Evolutionary conservation across 306 rosid species (phyloP).

Genomic region (Cucumis cinereus): DNA sequence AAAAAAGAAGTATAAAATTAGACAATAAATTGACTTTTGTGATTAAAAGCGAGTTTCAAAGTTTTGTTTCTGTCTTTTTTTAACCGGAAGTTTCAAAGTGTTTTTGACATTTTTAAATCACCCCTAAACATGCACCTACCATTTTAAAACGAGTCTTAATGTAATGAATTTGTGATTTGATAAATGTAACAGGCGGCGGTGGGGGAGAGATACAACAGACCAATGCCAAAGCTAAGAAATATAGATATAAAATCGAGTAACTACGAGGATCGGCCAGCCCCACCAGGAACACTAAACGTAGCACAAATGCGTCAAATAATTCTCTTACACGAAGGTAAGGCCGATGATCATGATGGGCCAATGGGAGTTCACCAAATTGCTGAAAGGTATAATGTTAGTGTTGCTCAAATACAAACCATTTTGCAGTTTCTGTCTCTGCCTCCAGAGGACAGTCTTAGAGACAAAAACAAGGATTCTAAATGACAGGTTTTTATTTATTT

Average conservation of each 20-base stretch:
- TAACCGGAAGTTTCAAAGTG: too few species aligned
- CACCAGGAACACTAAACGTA: conserved; percentile 65
- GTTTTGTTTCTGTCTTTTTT: too few species aligned
- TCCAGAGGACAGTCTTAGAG: conserved; percentile 39
- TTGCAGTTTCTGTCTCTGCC: conserved; percentile 64
- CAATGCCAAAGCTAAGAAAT: conserved; percentile 68
- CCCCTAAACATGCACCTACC: background rate
- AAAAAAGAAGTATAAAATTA: too few species aligned
- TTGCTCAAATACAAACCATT: conserved; percentile 38
- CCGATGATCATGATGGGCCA: conserved; percentile 60
- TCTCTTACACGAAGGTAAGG: conserved; percentile 68
- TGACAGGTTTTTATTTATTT: background rate
- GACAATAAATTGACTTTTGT: too few species aligned
- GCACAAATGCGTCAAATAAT: conserved; percentile 67
- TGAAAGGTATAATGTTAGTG: conserved; percentile 37
- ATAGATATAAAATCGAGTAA: conserved; percentile 49
- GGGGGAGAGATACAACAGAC: conserved; percentile 58
- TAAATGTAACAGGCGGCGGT: conserved; percentile 42
- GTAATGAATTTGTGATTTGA: background rate
- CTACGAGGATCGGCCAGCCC: conserved; percentile 52
- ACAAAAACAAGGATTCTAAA: conserved; percentile 15
- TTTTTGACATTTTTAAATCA: too few species aligned
- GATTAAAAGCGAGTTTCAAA: too few species aligned
- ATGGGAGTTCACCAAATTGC: conserved; percentile 64
- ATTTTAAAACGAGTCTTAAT: background rate